These are phyloP conservation scores for Microcyclospora tardicrescens DNA, from an alignment of 2,329 filamentous ascomycete genomes.

Conservation along the genomic window DNA sequence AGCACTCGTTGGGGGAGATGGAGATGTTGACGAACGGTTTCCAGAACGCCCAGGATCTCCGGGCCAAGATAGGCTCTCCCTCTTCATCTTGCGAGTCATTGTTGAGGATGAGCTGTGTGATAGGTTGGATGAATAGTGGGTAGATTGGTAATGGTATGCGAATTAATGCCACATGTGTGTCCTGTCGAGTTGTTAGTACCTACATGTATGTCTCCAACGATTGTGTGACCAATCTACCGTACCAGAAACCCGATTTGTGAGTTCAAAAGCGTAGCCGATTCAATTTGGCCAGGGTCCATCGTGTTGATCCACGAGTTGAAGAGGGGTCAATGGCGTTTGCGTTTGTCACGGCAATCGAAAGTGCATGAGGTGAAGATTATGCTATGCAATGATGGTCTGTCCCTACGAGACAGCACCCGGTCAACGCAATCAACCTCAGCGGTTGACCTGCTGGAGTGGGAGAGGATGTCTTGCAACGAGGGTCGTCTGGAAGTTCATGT, in stretches of 20 bases:
- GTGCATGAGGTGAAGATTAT: background rate
- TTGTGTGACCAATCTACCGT: slow-evolving; percentile 14
- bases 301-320: too few species aligned
- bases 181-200: slow-evolving; percentile 42
- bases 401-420: background rate
- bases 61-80: slow-evolving; percentile 23
- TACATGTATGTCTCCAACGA: slow-evolving; percentile 3
- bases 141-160: slow-evolving; percentile 77
- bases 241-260: slow-evolving; percentile 38
- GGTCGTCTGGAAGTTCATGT: slow-evolving; percentile 19
- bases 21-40: slow-evolving; percentile 89
- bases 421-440: slow-evolving; percentile 4
- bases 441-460: slow-evolving; percentile 18
- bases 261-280: slow-evolving; percentile 33
- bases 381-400: background rate
- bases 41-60: slow-evolving; percentile 34
- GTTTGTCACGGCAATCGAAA: background rate
- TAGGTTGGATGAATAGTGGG: slow-evolving; percentile 67
- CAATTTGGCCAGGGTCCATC: slow-evolving; percentile 14
- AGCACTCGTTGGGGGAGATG: slow-evolving; percentile 84
- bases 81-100: slow-evolving; percentile 26
- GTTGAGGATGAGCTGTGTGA: slow-evolving; percentile 65
- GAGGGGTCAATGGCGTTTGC: too few species aligned
- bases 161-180: slow-evolving; percentile 75
- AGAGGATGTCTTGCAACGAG: slow-evolving; percentile 14